These are phyloP conservation scores for Didymella lethalis DNA, from an alignment of 2,329 filamentous ascomycete genomes.

Conservation along the genomic window DNA sequence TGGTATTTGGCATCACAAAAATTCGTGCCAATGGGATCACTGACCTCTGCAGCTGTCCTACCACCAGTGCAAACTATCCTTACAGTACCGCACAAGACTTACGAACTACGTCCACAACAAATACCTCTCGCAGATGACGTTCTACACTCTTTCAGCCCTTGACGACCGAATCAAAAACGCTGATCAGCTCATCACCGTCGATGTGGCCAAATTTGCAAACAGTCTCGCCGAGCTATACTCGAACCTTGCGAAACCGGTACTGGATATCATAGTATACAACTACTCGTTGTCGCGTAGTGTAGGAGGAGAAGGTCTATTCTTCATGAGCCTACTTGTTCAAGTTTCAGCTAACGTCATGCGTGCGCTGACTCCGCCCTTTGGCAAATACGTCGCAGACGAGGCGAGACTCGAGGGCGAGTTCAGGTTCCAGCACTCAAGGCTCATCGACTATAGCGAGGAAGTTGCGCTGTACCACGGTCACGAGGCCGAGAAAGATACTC, in stretches of 20 bases:
- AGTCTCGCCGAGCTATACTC: slow-evolving; percentile 94
- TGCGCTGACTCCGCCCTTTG: slow-evolving; percentile 92
- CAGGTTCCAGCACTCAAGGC: slow-evolving; percentile 88
- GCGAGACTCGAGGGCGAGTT: slow-evolving; percentile 95
- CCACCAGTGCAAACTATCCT: slow-evolving; percentile 91
- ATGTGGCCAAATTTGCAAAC: slow-evolving; percentile 95
- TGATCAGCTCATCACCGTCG: slow-evolving; percentile 95
- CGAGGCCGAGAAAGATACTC: slow-evolving; percentile 90
- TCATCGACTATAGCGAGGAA: slow-evolving; percentile 97
- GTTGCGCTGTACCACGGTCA: slow-evolving; percentile 91
- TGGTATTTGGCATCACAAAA: slow-evolving; percentile 66
- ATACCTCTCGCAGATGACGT: slow-evolving; percentile 96
- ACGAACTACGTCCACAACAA: slow-evolving; percentile 96
- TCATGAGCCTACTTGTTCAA: slow-evolving; percentile 94
- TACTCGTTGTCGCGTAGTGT: slow-evolving; percentile 92
- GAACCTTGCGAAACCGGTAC: slow-evolving; percentile 90
- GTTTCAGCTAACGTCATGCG: slow-evolving; percentile 93
- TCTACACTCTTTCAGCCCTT: slow-evolving; percentile 92
- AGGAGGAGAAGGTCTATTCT: slow-evolving; percentile 93
- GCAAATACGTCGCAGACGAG: slow-evolving; percentile 97
- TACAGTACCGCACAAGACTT: slow-evolving; percentile 90
- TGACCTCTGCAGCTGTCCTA: slow-evolving; percentile 75
- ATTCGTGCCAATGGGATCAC: neutral
- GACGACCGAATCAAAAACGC: slow-evolving; percentile 99
- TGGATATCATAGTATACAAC: slow-evolving; percentile 98